A percentile compares a stretch with the other conserved stretches of the same genome.
These are phyloP conservation scores for Neurospora intermedia DNA, from an alignment of 495 filamentous ascomycete species.

Conservation along the genomic window DNA sequence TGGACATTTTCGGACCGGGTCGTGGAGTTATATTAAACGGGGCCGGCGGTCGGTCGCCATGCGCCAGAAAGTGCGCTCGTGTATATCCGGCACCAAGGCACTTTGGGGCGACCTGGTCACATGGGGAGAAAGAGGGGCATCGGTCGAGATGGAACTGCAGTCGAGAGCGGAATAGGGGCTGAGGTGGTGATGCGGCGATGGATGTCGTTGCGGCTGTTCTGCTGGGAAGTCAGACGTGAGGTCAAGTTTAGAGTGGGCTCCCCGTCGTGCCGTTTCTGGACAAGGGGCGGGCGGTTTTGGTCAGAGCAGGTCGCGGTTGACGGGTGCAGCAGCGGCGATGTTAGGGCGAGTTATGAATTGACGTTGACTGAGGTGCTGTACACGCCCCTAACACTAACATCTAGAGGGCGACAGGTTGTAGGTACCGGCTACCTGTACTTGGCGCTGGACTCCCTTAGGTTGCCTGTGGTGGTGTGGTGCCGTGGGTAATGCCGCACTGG, in stretches of 20 bases:
- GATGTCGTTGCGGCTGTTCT: conserved; percentile 28
- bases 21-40: conserved; percentile 11
- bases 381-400: not conserved
- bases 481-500: not conserved
- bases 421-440: not conserved
- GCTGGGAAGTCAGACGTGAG: conserved; percentile 28
- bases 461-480: not conserved
- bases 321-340: not conserved
- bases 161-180: conserved; percentile 23
- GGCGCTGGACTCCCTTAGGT: not conserved
- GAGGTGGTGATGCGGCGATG: conserved; percentile 30
- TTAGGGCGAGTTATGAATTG: not conserved
- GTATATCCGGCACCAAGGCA: conserved; percentile 31
- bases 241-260: conserved; percentile 34
- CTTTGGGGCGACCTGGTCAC: conserved; percentile 26
- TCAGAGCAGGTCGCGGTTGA: not conserved
- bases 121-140: conserved; percentile 30
- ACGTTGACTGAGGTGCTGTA: not conserved
- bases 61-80: conserved; percentile 36
- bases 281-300: conserved; percentile 15
- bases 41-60: conserved; percentile 34
- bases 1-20: conserved; percentile 33
- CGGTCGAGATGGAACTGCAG: conserved; percentile 26
- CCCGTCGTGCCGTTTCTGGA: conserved; percentile 20
- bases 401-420: not conserved